These are phyloP conservation scores for Leishmania martiniquensis DNA, from an alignment of 208 protist genomes.

Conservation along the genomic window DNA sequence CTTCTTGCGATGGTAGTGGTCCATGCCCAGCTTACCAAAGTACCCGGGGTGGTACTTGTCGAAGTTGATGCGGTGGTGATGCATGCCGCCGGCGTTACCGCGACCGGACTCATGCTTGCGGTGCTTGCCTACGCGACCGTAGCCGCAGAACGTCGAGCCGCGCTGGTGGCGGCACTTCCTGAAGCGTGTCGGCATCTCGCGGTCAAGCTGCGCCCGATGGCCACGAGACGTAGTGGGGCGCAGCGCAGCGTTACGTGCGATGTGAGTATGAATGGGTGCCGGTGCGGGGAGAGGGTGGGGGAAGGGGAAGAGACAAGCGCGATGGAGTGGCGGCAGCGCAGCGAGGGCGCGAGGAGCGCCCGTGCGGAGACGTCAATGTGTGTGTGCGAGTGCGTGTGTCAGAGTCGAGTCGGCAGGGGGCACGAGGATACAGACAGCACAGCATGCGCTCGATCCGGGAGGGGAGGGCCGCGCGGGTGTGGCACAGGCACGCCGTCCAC, in stretches of 20 bases:
- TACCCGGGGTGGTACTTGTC: constrained; percentile 99
- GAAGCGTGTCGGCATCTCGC: constrained; percentile 89
- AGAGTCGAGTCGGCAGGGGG: constrained; percentile 1
- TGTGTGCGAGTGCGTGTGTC: too few species aligned
- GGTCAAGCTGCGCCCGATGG: not conserved
- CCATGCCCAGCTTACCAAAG: constrained; percentile 99
- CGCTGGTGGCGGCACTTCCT: constrained; percentile 94
- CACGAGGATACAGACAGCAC: not conserved
- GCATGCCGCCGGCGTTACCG: constrained; percentile 99
- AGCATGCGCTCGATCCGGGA: not conserved
- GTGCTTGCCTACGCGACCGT: constrained; percentile 98
- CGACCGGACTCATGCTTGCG: constrained; percentile 99
- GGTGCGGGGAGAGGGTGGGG: not conserved
- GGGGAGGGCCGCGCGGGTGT: not conserved
- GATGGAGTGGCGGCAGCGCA: not conserved
- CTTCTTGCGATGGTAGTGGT: constrained; percentile 96
- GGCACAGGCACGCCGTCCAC: not conserved
- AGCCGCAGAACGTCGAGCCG: constrained; percentile 91
- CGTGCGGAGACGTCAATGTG: not conserved
- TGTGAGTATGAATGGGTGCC: not conserved
- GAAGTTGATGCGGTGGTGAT: constrained; percentile 99
- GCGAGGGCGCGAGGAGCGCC: not conserved
- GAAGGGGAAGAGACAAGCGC: not conserved
- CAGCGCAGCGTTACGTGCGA: not conserved
- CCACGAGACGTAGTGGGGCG: not conserved